These are phyloP conservation scores for Candida ulmi DNA, from an alignment of 805 yeast species.

Conservation along the genomic window DNA sequence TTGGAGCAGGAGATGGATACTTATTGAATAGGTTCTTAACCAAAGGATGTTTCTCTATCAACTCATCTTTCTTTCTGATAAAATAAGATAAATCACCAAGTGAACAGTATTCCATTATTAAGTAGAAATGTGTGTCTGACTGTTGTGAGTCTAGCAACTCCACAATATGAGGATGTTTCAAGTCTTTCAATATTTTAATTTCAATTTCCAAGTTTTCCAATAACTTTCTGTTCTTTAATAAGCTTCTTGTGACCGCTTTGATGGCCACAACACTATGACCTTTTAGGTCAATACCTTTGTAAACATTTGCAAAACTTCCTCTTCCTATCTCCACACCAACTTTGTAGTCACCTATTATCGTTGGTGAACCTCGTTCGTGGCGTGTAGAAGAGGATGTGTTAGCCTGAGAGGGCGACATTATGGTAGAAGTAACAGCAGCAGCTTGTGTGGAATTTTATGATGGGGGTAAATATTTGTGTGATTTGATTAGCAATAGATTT, in stretches of 20 bases:
- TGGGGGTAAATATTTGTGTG: no score
- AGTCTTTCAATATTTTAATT: constrained; percentile 78
- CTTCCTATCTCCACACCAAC: constrained; percentile 68
- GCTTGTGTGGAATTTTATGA: not conserved
- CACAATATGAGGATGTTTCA: constrained; percentile 92
- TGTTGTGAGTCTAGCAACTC: constrained; percentile 77
- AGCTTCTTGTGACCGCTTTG: constrained; percentile 78
- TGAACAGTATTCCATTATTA: constrained; percentile 95
- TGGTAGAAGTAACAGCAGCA: no score
- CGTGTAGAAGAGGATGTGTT: not conserved
- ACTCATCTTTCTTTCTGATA: constrained; percentile 69
- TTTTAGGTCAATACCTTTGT: constrained; percentile 63
- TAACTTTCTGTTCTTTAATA: constrained; percentile 78
- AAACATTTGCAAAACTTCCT: constrained; percentile 95
- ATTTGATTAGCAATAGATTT: no score
- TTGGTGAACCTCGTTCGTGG: not conserved
- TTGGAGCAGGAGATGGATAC: constrained; percentile 71
- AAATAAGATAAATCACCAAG: constrained; percentile 90
- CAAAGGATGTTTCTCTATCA: constrained; percentile 70
- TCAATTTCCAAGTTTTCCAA: constrained; percentile 90
- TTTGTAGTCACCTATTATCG: constrained; percentile 20
- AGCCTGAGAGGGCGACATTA: not conserved
- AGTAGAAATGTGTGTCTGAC: constrained; percentile 71
- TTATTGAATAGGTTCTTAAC: constrained; percentile 69
- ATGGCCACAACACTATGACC: constrained; percentile 71